Percentiles rank a stretch among this genome's conserved stretches.
phyloP scores from a whole-genome alignment of 2,329 filamentous ascomycete species.

The Monilinia polystroma region DNA sequence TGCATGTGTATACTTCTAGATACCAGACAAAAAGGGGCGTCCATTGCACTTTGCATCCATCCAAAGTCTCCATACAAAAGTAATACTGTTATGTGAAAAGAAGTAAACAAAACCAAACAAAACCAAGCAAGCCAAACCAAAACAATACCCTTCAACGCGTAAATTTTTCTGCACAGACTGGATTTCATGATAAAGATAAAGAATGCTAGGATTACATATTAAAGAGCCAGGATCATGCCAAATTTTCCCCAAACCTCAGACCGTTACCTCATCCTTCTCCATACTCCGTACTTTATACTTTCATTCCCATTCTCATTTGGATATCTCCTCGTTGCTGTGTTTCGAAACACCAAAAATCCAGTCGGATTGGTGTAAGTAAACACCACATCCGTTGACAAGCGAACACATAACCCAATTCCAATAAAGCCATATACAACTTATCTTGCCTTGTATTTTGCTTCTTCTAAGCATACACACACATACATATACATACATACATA shows the following conservation, averaged over 20 bases:
- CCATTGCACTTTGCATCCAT: slow-evolving; percentile 18
- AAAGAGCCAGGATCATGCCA: slow-evolving; percentile 9
- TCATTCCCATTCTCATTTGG: too few relatives aligned
- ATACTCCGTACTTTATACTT: background rate
- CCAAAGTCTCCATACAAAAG: background rate
- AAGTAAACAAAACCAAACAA: slow-evolving; percentile 2
- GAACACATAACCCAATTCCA: slow-evolving; percentile 9
- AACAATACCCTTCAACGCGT: background rate
- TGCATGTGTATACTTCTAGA: slow-evolving; percentile 31
- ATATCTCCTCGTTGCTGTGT: background rate
- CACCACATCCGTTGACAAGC: slow-evolving; percentile 11
- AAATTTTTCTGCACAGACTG: slow-evolving; percentile 19
- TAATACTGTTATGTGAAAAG: background rate
- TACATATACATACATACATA: too few relatives aligned
- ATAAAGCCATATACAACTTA: slow-evolving; percentile 4
- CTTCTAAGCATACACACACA: background rate
- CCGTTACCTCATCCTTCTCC: slow-evolving; percentile 5
- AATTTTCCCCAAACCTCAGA: slow-evolving; percentile 7
- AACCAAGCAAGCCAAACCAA: too few relatives aligned
- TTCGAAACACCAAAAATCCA: slow-evolving; percentile 5
- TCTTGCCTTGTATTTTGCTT: background rate
- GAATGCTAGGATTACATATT: slow-evolving; percentile 9
- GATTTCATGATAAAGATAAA: slow-evolving; percentile 19
- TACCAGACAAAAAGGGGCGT: slow-evolving; percentile 27
- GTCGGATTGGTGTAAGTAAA: background rate